These are phyloP conservation scores for Ascochyta fabae DNA, from an alignment of 2,329 filamentous ascomycete genomes.

Conservation along the genomic window DNA sequence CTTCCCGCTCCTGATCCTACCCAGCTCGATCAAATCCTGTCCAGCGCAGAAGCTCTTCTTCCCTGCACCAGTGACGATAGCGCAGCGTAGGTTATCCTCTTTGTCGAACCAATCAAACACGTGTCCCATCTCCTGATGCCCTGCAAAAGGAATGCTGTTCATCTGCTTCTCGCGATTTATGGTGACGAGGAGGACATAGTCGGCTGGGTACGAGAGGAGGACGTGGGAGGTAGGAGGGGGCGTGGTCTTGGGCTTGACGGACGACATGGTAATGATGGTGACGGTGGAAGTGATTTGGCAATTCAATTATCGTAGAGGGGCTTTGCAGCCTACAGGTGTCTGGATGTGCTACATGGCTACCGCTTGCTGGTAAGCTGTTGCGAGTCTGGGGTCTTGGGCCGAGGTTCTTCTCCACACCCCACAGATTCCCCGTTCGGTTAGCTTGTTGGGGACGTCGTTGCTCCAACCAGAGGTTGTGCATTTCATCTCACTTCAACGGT, in stretches of 20 bases:
- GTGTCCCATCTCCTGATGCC: conserved; percentile 57
- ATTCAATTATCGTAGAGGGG: background rate
- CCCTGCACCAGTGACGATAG: conserved; percentile 58
- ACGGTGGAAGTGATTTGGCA: background rate
- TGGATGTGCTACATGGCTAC: conserved; percentile 13
- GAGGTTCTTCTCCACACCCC: conserved; percentile 9
- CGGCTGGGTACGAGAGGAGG: conserved; percentile 55
- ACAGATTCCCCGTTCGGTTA: conserved; percentile 1
- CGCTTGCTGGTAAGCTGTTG: conserved; percentile 7
- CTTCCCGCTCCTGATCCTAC: conserved; percentile 38
- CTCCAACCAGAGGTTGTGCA: too few relatives aligned
- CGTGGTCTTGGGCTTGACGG: conserved; percentile 34
- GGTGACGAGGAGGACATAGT: conserved; percentile 59
- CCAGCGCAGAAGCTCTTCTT: conserved; percentile 62
- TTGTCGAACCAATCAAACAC: conserved; percentile 63
- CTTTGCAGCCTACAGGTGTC: background rate
- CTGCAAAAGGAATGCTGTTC: conserved; percentile 53
- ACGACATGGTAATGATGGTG: conserved; percentile 27
- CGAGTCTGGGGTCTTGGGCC: conserved; percentile 8
- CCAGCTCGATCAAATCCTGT: conserved; percentile 59
- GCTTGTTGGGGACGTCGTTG: background rate
- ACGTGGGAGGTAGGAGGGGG: conserved; percentile 44
- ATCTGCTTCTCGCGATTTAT: conserved; percentile 59
- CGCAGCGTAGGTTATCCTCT: conserved; percentile 57
- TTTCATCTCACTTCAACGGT: too few relatives aligned